Evolutionary conservation across 495 filamentous ascomycete genomes (phyloP), one percentile per base, ranked within the genome.

Genomic region (Tricharina praecox): DNA sequence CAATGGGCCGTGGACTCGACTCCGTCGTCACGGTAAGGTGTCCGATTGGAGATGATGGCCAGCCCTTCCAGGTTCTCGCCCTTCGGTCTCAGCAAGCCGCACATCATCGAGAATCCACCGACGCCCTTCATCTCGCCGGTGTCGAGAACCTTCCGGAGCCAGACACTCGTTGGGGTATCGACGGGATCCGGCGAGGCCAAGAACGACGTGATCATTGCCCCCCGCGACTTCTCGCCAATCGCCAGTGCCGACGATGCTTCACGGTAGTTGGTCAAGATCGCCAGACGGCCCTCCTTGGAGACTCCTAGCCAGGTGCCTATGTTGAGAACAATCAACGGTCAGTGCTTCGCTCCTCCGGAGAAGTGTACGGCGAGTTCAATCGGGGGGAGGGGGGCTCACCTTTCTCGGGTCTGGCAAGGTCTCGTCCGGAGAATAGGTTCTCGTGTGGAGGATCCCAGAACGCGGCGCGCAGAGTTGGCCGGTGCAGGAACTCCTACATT

Each of bases 231-330:
- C 42, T 60, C 49, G 39, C 49, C 42, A 34, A 60, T 52, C 18
- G 57, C 57, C 9, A 51, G 49, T 3, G 52, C 49, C 1, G 53
- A 56, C 5, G 53, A 61, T 37, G 76, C 70, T 67, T 96, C 90
- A 45, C 84, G 81, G 60, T 85, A 95, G 68, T 99, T 99, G 45
- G 92, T 96, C 28, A 99, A 71, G 28, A 92, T 78, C 10, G 92
- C 87, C 39, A 99, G 66, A 50, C 83, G 83, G 13, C 90, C 90
- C 25, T 78, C 67, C 49, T 70, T 76, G 32, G 85, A 95, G 51
- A 99, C 72, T 23, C 86, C 90, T 47, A 96, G 76, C 90, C 92
- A 99, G 36, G 92, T 96, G 20, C 90, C 90, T 43, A 32, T 4
- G 13, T 42, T n/a, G n/a, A n/a, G n/a, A n/a, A n/a, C n/a, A n/a